Conservation (phyloP, 2,329 filamentous ascomycete genomes). For the Diplodia sapinea region DNA sequence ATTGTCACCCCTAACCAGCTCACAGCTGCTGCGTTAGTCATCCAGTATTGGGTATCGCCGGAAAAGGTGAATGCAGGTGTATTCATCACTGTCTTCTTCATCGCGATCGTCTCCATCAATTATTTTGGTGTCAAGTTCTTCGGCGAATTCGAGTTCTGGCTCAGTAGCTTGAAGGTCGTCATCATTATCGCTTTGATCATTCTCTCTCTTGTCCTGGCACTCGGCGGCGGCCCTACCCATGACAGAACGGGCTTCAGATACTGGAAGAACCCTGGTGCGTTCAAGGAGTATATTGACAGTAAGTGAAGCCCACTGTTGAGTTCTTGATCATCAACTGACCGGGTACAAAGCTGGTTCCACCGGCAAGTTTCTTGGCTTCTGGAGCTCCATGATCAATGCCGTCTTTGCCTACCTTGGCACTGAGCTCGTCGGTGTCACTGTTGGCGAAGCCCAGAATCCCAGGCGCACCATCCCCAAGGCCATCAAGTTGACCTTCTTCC, state of each 20-base stretch:
- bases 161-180: slow-evolving; percentile 55
- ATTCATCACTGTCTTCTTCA: slow-evolving; percentile 69
- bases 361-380: slow-evolving; percentile 57
- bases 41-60: slow-evolving; percentile 74
- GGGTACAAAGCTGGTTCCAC: slow-evolving; percentile 34
- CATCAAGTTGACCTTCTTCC: slow-evolving; percentile 81
- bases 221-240: slow-evolving; percentile 51
- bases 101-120: slow-evolving; percentile 53
- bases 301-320: neutral
- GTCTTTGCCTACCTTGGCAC: slow-evolving; percentile 79
- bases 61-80: slow-evolving; percentile 76
- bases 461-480: slow-evolving; percentile 76
- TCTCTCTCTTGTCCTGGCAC: slow-evolving; percentile 51
- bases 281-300: slow-evolving; percentile 48
- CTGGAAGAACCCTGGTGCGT: slow-evolving; percentile 53
- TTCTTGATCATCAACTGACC: slow-evolving; percentile 5
- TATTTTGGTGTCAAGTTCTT: slow-evolving; percentile 64
- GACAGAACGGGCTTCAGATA: slow-evolving; percentile 54
- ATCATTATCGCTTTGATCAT: slow-evolving; percentile 55
- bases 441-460: slow-evolving; percentile 80
- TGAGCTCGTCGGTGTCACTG: slow-evolving; percentile 77
- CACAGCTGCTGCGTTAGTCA: slow-evolving; percentile 78
- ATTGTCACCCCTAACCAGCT: slow-evolving; percentile 86
- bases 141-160: slow-evolving; percentile 58
- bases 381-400: slow-evolving; percentile 75